phyloP scores from a whole-genome alignment of 768 basidiomycete genomes.

The Boletus sp. region DNA sequence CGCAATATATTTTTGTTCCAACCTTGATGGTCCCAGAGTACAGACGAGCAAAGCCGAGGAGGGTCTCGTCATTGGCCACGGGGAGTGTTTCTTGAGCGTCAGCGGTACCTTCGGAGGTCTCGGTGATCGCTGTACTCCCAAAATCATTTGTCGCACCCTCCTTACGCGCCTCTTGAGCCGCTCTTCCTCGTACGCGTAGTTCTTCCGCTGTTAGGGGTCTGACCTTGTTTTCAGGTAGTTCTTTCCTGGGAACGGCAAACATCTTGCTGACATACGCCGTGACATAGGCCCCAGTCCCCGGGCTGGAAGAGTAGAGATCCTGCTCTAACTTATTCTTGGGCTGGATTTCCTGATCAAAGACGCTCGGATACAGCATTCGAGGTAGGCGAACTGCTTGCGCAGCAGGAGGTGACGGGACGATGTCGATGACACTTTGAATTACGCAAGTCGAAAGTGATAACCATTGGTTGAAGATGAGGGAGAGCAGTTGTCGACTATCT shows the following conservation, averaged over 20 bases:
- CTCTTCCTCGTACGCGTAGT: conserved; percentile 64
- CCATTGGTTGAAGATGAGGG: conserved; percentile 92
- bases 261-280: conserved; percentile 96
- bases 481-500: conserved; percentile 80
- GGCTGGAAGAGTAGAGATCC: conserved; percentile 73
- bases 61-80: conserved; percentile 46
- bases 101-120: background rate
- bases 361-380: conserved; percentile 85
- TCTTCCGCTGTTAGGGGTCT: conserved; percentile 77
- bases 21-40: conserved; percentile 82
- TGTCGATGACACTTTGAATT: conserved; percentile 88
- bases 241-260: conserved; percentile 83
- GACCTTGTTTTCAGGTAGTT: conserved; percentile 85
- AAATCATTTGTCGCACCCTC: conserved; percentile 31
- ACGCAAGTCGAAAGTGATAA: conserved; percentile 89
- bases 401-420: conserved; percentile 82
- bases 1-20: conserved; percentile 62
- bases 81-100: background rate
- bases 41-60: conserved; percentile 90
- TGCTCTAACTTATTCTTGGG: conserved; percentile 81
- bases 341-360: conserved; percentile 52
- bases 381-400: conserved; percentile 86
- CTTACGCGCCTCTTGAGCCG: conserved; percentile 42
- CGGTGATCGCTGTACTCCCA: conserved; percentile 6
- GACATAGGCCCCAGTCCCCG: conserved; percentile 52